Evolutionary conservation across 208 protist genomes (phyloP).

Genomic region (Tritrichomonas foetus): DNA sequence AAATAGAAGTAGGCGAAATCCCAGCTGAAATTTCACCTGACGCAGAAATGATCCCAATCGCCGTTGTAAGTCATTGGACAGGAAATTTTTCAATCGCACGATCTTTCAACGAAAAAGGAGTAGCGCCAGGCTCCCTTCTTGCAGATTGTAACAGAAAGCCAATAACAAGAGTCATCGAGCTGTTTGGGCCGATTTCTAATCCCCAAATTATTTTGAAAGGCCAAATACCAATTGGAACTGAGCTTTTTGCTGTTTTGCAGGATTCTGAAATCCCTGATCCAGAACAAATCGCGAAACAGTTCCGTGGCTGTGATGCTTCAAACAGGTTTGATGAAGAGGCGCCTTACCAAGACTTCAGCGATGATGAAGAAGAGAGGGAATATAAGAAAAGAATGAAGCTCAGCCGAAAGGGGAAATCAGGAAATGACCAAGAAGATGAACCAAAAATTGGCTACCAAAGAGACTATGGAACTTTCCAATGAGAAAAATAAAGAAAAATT

Average conservation of each 20-base stretch:
- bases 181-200: neutral
- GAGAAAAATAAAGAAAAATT: too few species aligned
- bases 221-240: neutral
- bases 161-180: neutral
- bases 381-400: too few species aligned
- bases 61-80: neutral
- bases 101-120: neutral
- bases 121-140: neutral
- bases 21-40: neutral
- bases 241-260: neutral
- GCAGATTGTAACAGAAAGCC: neutral
- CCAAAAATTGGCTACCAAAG: too few species aligned
- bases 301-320: neutral
- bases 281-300: neutral
- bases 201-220: neutral
- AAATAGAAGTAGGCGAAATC: neutral
- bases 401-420: too few species aligned
- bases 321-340: conserved; percentile 13
- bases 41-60: neutral
- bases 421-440: too few species aligned
- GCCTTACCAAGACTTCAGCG: too few species aligned
- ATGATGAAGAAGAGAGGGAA: too few species aligned
- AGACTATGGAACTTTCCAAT: too few species aligned
- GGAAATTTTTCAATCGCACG: neutral
- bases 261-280: conserved; percentile 15